Evolutionary conservation across 805 yeast genomes (phyloP).

Genomic region (Myxozyma neotropica): DNA sequence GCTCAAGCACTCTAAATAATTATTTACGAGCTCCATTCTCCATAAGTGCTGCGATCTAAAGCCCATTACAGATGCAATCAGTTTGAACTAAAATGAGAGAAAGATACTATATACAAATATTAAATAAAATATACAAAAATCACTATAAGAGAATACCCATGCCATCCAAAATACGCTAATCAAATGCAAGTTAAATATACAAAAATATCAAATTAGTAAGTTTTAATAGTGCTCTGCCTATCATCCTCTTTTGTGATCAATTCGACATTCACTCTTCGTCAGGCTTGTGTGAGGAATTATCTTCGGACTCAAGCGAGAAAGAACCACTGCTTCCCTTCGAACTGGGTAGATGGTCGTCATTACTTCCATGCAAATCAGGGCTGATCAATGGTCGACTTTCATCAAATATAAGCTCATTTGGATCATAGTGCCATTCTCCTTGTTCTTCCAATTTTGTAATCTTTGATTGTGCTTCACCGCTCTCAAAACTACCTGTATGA

Average conservation of each 20-base stretch:
- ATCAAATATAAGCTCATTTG: background rate
- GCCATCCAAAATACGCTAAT: background rate
- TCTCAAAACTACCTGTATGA: background rate
- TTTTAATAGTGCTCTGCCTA: background rate
- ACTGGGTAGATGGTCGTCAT: background rate
- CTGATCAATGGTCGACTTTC: background rate
- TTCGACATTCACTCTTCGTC: background rate
- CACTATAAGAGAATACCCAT: background rate
- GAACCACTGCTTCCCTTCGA: background rate
- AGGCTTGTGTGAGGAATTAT: no score
- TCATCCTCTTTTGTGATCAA: background rate
- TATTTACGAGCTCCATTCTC: no score
- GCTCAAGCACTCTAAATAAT: no score
- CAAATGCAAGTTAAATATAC: background rate
- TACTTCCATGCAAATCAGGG: background rate
- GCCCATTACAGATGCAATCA: no score
- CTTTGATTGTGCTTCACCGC: background rate
- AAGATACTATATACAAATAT: background rate
- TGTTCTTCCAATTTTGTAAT: background rate
- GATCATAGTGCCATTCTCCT: constrained; percentile 4
- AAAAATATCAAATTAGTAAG: background rate
- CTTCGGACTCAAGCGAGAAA: no score
- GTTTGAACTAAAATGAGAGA: no score
- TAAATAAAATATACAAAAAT: background rate
- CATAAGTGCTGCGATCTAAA: no score